Evolutionary conservation across 2,329 filamentous ascomycete genomes (phyloP).

Genomic region (Colletotrichum sp.): DNA sequence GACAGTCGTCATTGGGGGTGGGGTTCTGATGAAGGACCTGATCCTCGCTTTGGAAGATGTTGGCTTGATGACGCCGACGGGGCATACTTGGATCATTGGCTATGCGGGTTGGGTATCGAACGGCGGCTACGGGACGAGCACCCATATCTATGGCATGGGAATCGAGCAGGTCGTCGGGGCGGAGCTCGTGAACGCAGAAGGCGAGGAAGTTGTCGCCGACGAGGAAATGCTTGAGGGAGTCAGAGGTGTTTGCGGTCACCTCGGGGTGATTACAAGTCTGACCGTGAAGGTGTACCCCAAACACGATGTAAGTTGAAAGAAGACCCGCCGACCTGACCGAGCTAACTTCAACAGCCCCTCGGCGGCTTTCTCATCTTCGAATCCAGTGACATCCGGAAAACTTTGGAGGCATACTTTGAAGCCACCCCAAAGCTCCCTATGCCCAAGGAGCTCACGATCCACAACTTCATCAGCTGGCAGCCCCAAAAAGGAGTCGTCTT

Average conservation of each 20-base stretch:
- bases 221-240: constrained; percentile 31
- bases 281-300: constrained; percentile 28
- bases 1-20: not conserved
- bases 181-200: constrained; percentile 29
- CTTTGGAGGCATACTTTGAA: not conserved
- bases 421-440: not conserved
- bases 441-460: not conserved
- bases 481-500: not conserved
- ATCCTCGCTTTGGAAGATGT: not conserved
- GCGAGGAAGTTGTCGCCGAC: constrained; percentile 29
- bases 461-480: not conserved
- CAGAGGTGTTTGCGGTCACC: constrained; percentile 29
- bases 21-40: not conserved
- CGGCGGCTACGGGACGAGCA: constrained; percentile 39
- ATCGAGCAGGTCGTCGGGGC: constrained; percentile 41
- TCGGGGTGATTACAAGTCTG: constrained; percentile 30
- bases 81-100: constrained; percentile 26
- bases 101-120: constrained; percentile 39
- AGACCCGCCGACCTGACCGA: not conserved
- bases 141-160: constrained; percentile 33
- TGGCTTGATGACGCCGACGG: not conserved
- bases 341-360: not conserved
- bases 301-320: not conserved
- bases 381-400: not conserved
- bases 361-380: not conserved